Evolutionary conservation across 371 early-diverging fungal genomes (phyloP), one percentile per base, ranked within the genome.

Genomic region (Rhizomucor miehei): DNA sequence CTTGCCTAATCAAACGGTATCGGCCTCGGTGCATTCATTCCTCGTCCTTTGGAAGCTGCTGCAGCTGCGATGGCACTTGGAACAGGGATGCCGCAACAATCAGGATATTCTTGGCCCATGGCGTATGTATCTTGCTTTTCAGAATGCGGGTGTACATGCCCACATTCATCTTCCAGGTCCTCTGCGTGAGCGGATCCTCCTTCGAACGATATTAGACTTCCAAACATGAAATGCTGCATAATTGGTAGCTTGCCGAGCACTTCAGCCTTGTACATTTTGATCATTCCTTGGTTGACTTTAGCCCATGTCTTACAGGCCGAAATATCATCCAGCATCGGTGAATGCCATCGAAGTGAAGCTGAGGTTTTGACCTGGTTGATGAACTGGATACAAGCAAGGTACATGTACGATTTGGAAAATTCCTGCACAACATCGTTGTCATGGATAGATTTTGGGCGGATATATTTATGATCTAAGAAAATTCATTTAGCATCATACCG

Each of bases 161-260:
- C 77, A 59, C 77, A 77, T 1, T 66, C 67, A 20, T 77, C 76
- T 21, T 51, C 79, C 17, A 70, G 60, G 23, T 70, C 75, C 19
- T 77, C 79, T 1, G 75, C 64, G 9, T 62, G 54, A 1, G 43
- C 56, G 4, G 60, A 48, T 0, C 75, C 76, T 6, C 85, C 86
- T 46, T 86, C 80, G 66, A 86, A 88, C 2, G 62, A 56, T 23
- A 87, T 67, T 16, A 87, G 52, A 5, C 69, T 75, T 12, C 99
- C 99, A 85, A 98, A 99, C 70, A 93, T 81, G 65, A 99, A 94
- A 66, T 99, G 99, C 71, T 99, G 99, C 87, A 99, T 95, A 44
- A 99, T 97, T 0, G 99, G 99, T 23, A 96, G 66, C 72, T 97
- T 98, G 24, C 83, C 80, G 36, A 99, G 77, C 3, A 99, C 99